Evolutionary conservation across 768 basidiomycete species (phyloP).

Genomic region (Polyporus arcularius): DNA sequence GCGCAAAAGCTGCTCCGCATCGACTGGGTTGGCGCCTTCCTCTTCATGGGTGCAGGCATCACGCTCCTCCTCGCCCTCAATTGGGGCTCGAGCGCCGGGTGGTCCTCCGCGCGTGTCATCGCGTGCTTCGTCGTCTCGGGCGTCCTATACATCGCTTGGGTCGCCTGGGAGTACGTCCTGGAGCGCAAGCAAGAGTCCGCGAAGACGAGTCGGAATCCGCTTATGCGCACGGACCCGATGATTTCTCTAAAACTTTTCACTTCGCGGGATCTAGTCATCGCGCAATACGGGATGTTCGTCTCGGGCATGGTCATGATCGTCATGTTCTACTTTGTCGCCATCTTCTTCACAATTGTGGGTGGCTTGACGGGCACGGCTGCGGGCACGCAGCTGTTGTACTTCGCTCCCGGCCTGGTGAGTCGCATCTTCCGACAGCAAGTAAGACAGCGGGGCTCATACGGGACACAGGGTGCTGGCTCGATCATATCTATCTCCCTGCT

Average conservation of each 20-base stretch:
- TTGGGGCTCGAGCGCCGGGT: slow-evolving; percentile 47
- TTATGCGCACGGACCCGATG: slow-evolving; percentile 41
- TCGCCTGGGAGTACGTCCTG: slow-evolving; percentile 46
- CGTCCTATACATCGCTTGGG: slow-evolving; percentile 40
- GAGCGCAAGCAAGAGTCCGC: slow-evolving; percentile 25
- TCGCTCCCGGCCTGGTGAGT: slow-evolving; percentile 50
- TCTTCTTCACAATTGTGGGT: slow-evolving; percentile 51
- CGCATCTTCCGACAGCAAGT: slow-evolving; percentile 9
- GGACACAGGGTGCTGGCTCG: slow-evolving; percentile 35
- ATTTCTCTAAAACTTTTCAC: slow-evolving; percentile 48
- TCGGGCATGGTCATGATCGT: slow-evolving; percentile 51
- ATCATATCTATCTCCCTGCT: slow-evolving; percentile 37
- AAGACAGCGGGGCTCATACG: slow-evolving; percentile 4
- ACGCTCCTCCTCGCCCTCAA: slow-evolving; percentile 51
- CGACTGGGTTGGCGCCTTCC: slow-evolving; percentile 48
- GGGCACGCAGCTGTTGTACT: slow-evolving; percentile 53
- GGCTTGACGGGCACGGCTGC: slow-evolving; percentile 40
- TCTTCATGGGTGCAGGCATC: slow-evolving; percentile 47
- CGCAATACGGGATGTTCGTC: slow-evolving; percentile 40
- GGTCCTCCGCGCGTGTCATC: slow-evolving; percentile 47
- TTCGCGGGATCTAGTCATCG: slow-evolving; percentile 42
- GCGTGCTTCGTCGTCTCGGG: slow-evolving; percentile 47
- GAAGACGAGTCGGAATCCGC: neutral
- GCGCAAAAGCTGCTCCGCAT: slow-evolving; percentile 35
- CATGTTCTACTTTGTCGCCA: slow-evolving; percentile 55